Conservation (phyloP, 2,329 filamentous ascomycete genomes). For the Diaporthe ilicicola region DNA sequence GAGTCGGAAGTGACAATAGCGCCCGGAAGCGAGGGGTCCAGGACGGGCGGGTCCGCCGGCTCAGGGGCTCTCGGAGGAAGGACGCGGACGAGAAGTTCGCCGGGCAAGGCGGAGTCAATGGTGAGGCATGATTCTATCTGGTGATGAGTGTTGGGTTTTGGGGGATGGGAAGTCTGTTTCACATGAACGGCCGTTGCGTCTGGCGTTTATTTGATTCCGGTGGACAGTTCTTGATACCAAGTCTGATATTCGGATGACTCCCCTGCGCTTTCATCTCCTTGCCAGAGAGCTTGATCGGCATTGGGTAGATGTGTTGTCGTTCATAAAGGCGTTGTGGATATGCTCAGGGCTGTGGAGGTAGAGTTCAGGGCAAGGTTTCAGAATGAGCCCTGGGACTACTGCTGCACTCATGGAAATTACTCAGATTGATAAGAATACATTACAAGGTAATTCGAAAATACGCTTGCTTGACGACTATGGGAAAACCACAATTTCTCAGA, state of each 20-base stretch:
- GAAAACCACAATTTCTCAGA: too few species aligned
- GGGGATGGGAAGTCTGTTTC: too few species aligned
- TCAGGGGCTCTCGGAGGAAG: not conserved
- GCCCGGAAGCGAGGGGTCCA: not conserved
- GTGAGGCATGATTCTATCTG: slow-evolving; percentile 30
- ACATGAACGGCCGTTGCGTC: not conserved
- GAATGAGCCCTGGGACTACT: too few species aligned
- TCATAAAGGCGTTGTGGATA: not conserved
- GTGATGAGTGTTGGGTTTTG: not conserved
- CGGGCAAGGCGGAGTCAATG: not conserved
- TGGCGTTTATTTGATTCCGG: not conserved
- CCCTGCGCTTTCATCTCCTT: too few species aligned
- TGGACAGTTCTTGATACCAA: not conserved
- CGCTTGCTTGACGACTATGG: too few species aligned
- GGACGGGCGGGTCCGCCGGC: slow-evolving; percentile 9
- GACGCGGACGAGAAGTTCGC: slow-evolving; percentile 26
- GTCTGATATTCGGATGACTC: not conserved
- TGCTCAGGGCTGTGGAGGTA: not conserved
- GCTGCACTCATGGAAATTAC: too few species aligned
- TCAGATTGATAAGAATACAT: not conserved
- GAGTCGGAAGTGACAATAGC: slow-evolving; percentile 21
- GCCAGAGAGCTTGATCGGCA: not conserved
- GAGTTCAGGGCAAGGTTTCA: not conserved
- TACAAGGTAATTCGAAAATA: not conserved
- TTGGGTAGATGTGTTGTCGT: not conserved